Evolutionary conservation across 345 rosid species (phyloP).

Genomic region (Lepidium didymum): DNA sequence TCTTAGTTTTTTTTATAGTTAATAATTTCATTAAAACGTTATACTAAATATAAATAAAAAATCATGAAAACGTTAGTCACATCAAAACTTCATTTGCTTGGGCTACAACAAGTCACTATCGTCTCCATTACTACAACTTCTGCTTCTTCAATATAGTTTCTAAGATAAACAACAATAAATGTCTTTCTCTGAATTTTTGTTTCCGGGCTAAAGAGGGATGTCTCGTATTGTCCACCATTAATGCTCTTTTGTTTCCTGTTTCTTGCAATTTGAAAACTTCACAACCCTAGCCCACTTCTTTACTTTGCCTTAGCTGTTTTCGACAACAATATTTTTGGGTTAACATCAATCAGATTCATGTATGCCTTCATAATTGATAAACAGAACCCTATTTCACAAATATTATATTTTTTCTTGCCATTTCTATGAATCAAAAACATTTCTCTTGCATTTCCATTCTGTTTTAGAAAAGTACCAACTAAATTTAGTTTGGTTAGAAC

Average conservation of each 20-base stretch:
- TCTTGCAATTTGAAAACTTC: conserved; percentile 12
- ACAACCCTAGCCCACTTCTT: conserved; percentile 25
- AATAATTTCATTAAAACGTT: background rate
- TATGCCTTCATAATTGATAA: background rate
- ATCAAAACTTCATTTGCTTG: conserved; percentile 11
- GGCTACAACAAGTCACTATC: conserved; percentile 31
- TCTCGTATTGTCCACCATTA: conserved; percentile 43
- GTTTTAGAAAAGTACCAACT: no score
- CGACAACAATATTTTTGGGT: background rate
- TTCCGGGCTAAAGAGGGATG: conserved; percentile 23
- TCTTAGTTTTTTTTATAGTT: background rate
- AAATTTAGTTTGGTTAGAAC: no score
- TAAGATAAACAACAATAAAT: conserved; percentile 18
- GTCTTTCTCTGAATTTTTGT: conserved; percentile 10
- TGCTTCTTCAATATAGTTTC: background rate
- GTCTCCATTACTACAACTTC: conserved; percentile 31
- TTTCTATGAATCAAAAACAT: background rate
- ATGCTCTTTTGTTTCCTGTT: conserved; percentile 36
- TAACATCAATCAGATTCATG: background rate
- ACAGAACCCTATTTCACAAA: background rate
- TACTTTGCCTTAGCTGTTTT: conserved; percentile 22
- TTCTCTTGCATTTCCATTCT: background rate
- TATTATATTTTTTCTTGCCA: background rate
- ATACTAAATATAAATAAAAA: no score
- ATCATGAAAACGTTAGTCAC: conserved; percentile 4